Conservation (phyloP, 108 stramenopile genomes). For the Cyclotella atomus region DNA sequence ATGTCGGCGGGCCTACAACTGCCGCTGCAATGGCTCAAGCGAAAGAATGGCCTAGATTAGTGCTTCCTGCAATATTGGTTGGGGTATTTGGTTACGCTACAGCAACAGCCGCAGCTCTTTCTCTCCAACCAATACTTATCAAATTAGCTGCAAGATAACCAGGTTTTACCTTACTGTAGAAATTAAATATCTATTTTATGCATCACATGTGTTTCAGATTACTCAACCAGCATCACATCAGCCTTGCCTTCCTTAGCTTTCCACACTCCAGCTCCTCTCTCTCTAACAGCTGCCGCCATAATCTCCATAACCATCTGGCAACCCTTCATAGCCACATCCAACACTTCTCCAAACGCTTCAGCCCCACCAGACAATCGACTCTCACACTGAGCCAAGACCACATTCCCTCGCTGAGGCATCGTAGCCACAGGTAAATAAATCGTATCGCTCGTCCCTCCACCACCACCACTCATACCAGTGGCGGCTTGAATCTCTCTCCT, state of each 20-base stretch:
- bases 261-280: slow-evolving; percentile 60
- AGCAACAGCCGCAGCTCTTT: slow-evolving; percentile 86
- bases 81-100: slow-evolving; percentile 94
- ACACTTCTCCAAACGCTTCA: slow-evolving; percentile 67
- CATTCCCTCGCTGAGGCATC: slow-evolving; percentile 84
- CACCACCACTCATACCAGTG: slow-evolving; percentile 39
- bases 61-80: slow-evolving; percentile 83
- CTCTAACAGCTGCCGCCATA: slow-evolving; percentile 81
- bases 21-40: slow-evolving; percentile 95
- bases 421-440: slow-evolving; percentile 82
- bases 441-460: slow-evolving; percentile 60
- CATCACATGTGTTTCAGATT: background rate
- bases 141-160: slow-evolving; percentile 35
- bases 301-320: slow-evolving; percentile 85
- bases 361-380: slow-evolving; percentile 67
- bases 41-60: slow-evolving; percentile 87
- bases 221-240: slow-evolving; percentile 24
- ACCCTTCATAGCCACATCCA: slow-evolving; percentile 83
- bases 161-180: background rate
- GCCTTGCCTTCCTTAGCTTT: slow-evolving; percentile 62
- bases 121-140: slow-evolving; percentile 68
- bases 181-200: background rate
- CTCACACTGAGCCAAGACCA: slow-evolving; percentile 89
- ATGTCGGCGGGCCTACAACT: slow-evolving; percentile 92
- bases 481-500: slow-evolving; percentile 62